Conservation (phyloP, 768 basidiomycete genomes). For the Gloeophyllum trabeum region DNA sequence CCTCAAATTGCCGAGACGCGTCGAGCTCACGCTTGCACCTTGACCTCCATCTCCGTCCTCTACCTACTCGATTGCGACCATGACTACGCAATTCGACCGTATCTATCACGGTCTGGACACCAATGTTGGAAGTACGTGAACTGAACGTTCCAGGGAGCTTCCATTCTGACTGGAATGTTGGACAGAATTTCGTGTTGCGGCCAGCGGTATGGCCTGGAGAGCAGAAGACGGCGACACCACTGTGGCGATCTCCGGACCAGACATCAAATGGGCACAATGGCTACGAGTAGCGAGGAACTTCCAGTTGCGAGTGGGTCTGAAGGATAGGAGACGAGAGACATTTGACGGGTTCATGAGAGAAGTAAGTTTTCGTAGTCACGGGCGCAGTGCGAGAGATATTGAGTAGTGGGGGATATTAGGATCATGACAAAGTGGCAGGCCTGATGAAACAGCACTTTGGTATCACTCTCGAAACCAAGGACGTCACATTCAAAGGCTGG, state of each 20-base stretch:
- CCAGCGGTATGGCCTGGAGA: slow-evolving; percentile 93
- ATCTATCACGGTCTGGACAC: slow-evolving; percentile 68
- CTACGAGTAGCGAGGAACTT: slow-evolving; percentile 86
- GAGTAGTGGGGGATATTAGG: slow-evolving; percentile 30
- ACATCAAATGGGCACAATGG: slow-evolving; percentile 89
- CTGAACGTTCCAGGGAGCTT: neutral
- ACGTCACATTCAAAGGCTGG: slow-evolving; percentile 89
- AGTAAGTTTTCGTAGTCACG: slow-evolving; percentile 30
- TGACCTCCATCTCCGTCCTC: slow-evolving; percentile 7
- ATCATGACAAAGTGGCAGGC: slow-evolving; percentile 76
- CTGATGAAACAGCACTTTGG: slow-evolving; percentile 83
- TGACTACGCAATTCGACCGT: slow-evolving; percentile 78
- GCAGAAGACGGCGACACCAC: slow-evolving; percentile 56
- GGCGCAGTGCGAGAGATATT: neutral
- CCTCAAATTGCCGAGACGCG: too few species aligned
- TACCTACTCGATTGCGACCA: slow-evolving; percentile 17
- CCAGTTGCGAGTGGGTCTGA: slow-evolving; percentile 77
- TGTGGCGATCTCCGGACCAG: slow-evolving; percentile 49
- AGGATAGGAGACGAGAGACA: slow-evolving; percentile 65
- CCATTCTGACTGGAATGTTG: slow-evolving; percentile 1
- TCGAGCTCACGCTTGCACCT: slow-evolving; percentile 11
- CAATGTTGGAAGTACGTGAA: slow-evolving; percentile 72
- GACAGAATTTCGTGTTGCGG: slow-evolving; percentile 77
- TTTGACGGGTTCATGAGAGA: slow-evolving; percentile 93
- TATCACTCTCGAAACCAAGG: slow-evolving; percentile 75